Evolutionary conservation across 2,329 filamentous ascomycete genomes (phyloP), one percentile per base, ranked within the genome.

Genomic region (Penicillium carneum): DNA sequence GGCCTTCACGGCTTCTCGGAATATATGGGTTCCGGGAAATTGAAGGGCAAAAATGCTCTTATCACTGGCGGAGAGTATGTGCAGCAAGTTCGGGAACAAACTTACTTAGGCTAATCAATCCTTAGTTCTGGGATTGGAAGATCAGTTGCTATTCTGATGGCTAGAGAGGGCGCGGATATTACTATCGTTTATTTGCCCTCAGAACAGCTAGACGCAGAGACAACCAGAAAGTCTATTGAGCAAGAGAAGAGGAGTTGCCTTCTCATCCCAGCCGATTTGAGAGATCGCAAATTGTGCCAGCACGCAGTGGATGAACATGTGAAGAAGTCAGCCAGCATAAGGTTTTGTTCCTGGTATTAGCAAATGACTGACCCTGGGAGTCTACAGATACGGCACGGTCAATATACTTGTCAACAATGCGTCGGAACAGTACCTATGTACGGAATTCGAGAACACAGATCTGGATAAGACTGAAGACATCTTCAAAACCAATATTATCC

Each of bases 351-450:
- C 63, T 81, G 0, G 81, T 81, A 9, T 75, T 18, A 11, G 14
- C 29, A 18, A 57, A 34, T 46, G 18, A 29, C 14, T 57, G n/a
- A 43, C 87, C 57, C 57, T 87, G 47, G 86, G 85, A 31, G 80
- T 86, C 16, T 23, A n/a, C 26, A 71, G 71, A 50, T 82, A 76
- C 60, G 79, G 80, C 29, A 75, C 68, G 26, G 71, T 87, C 23
- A 79, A 80, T 57, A 78, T 87, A 7, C 76, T 88, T 2, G 82
- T 87, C 61, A 87, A 87, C 72, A 87, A 88, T 69, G 86, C 84
- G 3, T 83, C 81, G 0, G 85, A 84, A 72, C 84, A 88, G 72
- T 78, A 83, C 38, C 82, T 83, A 73, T 85, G 80, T 70, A 71
- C 80, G 6, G 79, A 86, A 34, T 81, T 87, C 20, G 75, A 77